Evolutionary conservation across 2,329 filamentous ascomycete species (phyloP), one percentile per base, ranked within the genome.

Genomic region (Aphanocladium album): DNA sequence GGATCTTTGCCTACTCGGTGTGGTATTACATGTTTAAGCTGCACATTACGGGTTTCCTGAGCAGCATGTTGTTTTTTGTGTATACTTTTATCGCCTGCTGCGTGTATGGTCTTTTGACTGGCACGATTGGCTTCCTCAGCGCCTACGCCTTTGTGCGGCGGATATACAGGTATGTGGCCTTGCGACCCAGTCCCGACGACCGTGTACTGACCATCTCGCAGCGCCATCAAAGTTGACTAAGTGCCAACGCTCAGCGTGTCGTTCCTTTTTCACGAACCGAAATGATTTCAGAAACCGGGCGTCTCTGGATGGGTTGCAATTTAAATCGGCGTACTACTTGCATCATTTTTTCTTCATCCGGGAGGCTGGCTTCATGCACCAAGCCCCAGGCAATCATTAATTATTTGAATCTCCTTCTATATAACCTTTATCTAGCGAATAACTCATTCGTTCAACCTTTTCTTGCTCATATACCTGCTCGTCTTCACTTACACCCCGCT

Each of bases 1-100:
- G 91, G 90, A 84, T 96, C 41, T 95, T 93, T 71, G 72, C 84
- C 41, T 96, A 95, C 76, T 90, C 89, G 72, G 78, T 88, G 54
- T 96, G 90, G 87, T 96, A 93, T 77, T 96, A 91, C 74, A 82
- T 86, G 67, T 86, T 85, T 65, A 91, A 90, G 73, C 80, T 96
- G 60, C 89, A 93, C 73, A 90, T 96, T 65, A 83, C 85, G 6
- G 91, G 91, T 5, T 89, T 93, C 65, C 83, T 92, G 49, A 91
- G 89, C 69, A 86, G 87, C 52, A 72, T 96, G 71, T 80, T 96
- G 37, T 96, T 96, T 77, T 96, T 96, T 74, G 86, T 84, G 66
- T 96, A 96, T 73, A 91, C 88, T 72, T 87, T 90, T 70, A 83
- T 96, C 67, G 90, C 89, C 1, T 96, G 90, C 72, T 82, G 84